Evolutionary conservation across 2,329 filamentous ascomycete species (phyloP), one percentile per base, ranked within the genome.

Genomic region (Rhinocladiella similis): DNA sequence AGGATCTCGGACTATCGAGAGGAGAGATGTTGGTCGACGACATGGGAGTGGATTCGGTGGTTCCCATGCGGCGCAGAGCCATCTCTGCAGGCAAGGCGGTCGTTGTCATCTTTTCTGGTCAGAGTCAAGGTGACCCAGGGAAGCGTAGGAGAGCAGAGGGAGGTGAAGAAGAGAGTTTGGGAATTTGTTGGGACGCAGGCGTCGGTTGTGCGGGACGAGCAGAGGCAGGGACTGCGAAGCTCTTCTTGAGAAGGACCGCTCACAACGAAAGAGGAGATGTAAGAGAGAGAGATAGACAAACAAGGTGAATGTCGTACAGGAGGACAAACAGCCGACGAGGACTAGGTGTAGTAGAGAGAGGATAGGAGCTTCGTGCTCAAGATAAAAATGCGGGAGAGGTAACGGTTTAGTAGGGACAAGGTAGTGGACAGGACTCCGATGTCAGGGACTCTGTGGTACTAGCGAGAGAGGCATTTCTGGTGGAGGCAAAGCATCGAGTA

Each of bases 1-100:
- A 87, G 41, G 79, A 79, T 50, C 76, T 77, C 47, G 84, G 84
- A 57, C 83, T 85, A 64, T 85, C 83, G 60, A 77, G 70, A 35
- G 83, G 83, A 20, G 83, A 84, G 57, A 74, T 75, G 38, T 77
- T 75, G 57, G 75, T 73, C 4, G 83, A 85, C 68, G 75, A 81
- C 62, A 75, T 73, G 39, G 77, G 70, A 18, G 83, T 85, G 29
- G 81, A 83, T 54, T 83, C 79, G 59, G 78, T 71, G 57, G 82
- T 80, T 60, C 73, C 71, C 66, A 77, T 77, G 65, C 81, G 80
- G 57, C 80, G 74, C 50, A 81, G 76, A 64, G 80, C 79, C 65
- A 71, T 65, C 65, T 71, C 73, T 66, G 72, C 71, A 55, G 75
- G 74, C 45, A 77, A 43, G 29, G 75, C 75, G 48, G 81, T 83